These are phyloP conservation scores for Fennellomyces sp. DNA, from an alignment of 371 early-diverging fungal species.

Conservation along the genomic window DNA sequence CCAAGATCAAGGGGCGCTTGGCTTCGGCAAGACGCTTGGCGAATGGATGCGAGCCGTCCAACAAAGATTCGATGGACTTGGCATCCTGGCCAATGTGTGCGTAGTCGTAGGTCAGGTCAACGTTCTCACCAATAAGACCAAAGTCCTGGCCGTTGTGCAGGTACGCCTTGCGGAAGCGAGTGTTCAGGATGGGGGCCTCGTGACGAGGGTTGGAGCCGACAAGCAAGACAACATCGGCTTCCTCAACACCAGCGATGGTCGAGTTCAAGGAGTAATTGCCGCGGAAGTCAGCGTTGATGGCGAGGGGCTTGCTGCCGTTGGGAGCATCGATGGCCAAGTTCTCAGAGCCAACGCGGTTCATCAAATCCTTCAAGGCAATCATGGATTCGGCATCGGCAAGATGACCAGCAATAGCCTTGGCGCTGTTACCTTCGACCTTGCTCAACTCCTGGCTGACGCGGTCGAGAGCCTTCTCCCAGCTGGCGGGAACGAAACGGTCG, in stretches of 20 bases:
- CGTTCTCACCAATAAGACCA: constrained; percentile 80
- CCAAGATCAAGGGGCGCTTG: constrained; percentile 90
- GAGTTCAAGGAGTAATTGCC: constrained; percentile 89
- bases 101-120: constrained; percentile 90
- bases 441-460: constrained; percentile 70
- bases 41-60: constrained; percentile 77
- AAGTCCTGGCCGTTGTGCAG: constrained; percentile 82
- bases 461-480: constrained; percentile 89
- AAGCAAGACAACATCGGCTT: constrained; percentile 90
- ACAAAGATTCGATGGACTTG: constrained; percentile 70
- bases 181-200: constrained; percentile 95
- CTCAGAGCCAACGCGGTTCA: constrained; percentile 87
- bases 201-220: constrained; percentile 97
- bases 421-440: constrained; percentile 57
- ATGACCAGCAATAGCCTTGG: constrained; percentile 93
- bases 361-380: constrained; percentile 90
- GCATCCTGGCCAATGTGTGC: constrained; percentile 79
- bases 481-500: constrained; percentile 79
- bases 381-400: constrained; percentile 87
- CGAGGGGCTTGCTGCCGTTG: constrained; percentile 57
- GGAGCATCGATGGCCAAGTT: constrained; percentile 80
- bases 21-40: constrained; percentile 76
- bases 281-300: constrained; percentile 81
- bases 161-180: constrained; percentile 93
- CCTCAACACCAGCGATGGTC: constrained; percentile 86